Conservation (phyloP, 2,329 filamentous ascomycete genomes). For the Cladophialophora chaetospira region DNA sequence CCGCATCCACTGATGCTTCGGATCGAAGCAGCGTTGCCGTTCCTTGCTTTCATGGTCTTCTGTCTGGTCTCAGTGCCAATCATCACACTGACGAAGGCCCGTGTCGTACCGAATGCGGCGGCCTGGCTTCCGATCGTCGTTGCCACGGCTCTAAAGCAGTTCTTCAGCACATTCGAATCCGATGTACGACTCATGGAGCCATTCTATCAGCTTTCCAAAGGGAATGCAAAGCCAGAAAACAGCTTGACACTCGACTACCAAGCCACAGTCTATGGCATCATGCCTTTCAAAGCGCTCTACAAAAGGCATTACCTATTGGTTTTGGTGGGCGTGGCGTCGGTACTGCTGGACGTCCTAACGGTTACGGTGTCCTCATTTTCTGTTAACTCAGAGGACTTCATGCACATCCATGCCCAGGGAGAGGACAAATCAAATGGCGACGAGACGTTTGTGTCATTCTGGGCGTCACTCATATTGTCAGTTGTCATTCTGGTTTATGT, state of each 20-base stretch:
- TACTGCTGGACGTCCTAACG: conserved; percentile 51
- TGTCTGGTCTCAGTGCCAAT: conserved; percentile 46
- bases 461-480: conserved; percentile 63
- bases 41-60: conserved; percentile 43
- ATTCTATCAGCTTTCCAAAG: conserved; percentile 49
- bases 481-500: conserved; percentile 68
- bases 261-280: conserved; percentile 49
- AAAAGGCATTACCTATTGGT: conserved; percentile 51
- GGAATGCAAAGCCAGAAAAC: conserved; percentile 46
- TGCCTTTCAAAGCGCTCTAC: conserved; percentile 46
- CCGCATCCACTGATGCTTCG: conserved; percentile 52
- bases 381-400: conserved; percentile 47
- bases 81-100: conserved; percentile 45
- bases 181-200: conserved; percentile 53
- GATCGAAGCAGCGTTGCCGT: conserved; percentile 42
- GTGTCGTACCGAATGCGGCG: conserved; percentile 42
- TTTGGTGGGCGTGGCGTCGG: conserved; percentile 47
- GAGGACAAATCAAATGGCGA: conserved; percentile 39
- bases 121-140: conserved; percentile 51
- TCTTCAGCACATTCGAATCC: conserved; percentile 52
- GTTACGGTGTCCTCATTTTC: conserved; percentile 52
- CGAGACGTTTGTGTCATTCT: conserved; percentile 62
- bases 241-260: conserved; percentile 54
- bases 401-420: conserved; percentile 22
- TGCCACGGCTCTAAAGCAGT: conserved; percentile 49